Base-by-base conservation (phyloP, 2,329 filamentous ascomycete genomes). In the Triangularia setosa region DNA sequence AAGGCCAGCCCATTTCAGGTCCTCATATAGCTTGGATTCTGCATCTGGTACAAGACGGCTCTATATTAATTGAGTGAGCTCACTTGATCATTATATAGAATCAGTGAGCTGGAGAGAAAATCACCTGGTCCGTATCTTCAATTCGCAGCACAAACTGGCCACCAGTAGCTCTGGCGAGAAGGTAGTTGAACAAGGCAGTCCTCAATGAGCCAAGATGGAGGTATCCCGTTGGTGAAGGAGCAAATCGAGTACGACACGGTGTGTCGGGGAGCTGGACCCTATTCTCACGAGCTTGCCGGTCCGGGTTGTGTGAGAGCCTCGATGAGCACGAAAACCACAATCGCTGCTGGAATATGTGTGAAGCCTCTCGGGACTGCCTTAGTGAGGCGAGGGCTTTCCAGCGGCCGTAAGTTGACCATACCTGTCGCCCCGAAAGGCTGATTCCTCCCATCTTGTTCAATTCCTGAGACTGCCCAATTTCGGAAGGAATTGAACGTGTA, bases 151-250 rank as follows among this genome's bases (percentile, higher is more conserved):
- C 78, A 72, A 99, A 99, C 75, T 96, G 90, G 6, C 95, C 95
- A 4, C 90, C 89, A 0, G 95, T 97, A 2, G 90, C 87, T 72
- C 89, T 91, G 0, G 95, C 93, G n/a, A 96, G 83, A 4, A 99
- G 80, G 70, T 94, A 97, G 73, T 97, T 98, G 80, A 93, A 98
- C n/a, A 99, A 78, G 0, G 96, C 96, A 0, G 95, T 99, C 64
- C 95, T 84, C 35, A 99, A 77, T 0, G 93, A 97, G 3, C 95
- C 95, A 12, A 99, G 82, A 77, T 99, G 95, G 24, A 99, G 83
- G 72, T 94, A 93, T 1, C 95, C 95, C 0, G 95, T 99, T 0
- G 95, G 95, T 1, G 95, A 98, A 0, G 95, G 95, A 1, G 96
- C 95, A 77, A 99, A 99, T 56, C 95, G 89, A 18, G 95, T 92